Conservation (phyloP, 805 yeast genomes). For the Torulaspora franciscae region DNA sequence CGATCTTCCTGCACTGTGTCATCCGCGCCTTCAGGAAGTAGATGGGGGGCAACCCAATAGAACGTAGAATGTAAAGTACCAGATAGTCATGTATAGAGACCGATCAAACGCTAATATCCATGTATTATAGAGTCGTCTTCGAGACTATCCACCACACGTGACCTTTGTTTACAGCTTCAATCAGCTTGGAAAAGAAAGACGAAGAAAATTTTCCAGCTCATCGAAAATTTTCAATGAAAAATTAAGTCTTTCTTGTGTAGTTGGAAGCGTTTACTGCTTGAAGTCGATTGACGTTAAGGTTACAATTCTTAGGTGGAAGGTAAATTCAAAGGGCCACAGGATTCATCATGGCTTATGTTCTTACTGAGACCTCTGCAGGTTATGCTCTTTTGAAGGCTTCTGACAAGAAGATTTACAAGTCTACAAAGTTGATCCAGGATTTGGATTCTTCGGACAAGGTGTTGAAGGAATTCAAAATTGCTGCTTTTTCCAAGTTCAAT, state of each 20-base stretch:
- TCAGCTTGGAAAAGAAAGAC: not conserved
- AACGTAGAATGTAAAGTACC: constrained; percentile 8
- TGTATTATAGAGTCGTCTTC: not conserved
- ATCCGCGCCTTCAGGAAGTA: constrained; percentile 36
- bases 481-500: constrained; percentile 89
- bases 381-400: constrained; percentile 96
- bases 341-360: constrained; percentile 67
- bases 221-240: constrained; percentile 24
- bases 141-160: not conserved
- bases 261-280: not conserved
- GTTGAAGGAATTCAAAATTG: constrained; percentile 83
- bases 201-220: constrained; percentile 24
- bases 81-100: not conserved
- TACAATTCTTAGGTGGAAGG: not conserved
- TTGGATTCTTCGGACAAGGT: constrained; percentile 80
- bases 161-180: not conserved
- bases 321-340: not conserved
- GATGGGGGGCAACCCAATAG: not conserved
- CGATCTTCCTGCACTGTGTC: constrained; percentile 53
- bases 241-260: not conserved
- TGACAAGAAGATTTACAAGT: constrained; percentile 93
- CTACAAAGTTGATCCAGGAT: constrained; percentile 66
- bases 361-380: constrained; percentile 98
- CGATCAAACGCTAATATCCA: not conserved
- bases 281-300: constrained; percentile 1